A percentile compares a stretch with the other conserved stretches of the same genome.
These are phyloP conservation scores for Colletotrichum sp. DNA, from an alignment of 2,329 filamentous ascomycete genomes.

Conservation along the genomic window DNA sequence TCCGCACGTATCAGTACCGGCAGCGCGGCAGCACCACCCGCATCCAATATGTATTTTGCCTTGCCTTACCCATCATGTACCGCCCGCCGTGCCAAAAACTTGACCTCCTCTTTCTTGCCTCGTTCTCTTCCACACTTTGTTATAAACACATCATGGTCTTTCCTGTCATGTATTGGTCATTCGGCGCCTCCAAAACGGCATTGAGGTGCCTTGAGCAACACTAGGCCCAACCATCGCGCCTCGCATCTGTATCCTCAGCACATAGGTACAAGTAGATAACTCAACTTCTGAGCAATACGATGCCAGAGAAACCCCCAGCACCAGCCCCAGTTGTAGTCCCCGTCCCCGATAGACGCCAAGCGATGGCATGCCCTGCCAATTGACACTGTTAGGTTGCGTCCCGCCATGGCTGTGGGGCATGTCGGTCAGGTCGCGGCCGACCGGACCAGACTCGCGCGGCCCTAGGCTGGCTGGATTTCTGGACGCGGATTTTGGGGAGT, in stretches of 20 bases:
- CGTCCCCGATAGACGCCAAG: background rate
- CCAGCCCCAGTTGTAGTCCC: background rate
- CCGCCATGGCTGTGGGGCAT: constrained; percentile 8
- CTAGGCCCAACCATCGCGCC: background rate
- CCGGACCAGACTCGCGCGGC: background rate
- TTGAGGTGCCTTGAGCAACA: background rate
- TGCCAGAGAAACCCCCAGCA: background rate
- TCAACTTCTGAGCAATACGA: background rate
- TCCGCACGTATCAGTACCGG: background rate
- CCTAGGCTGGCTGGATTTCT: constrained; percentile 2
- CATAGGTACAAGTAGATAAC: background rate
- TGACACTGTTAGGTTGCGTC: constrained; percentile 11
- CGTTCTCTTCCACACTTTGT: background rate
- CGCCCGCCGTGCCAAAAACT: background rate
- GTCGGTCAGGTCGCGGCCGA: constrained; percentile 18
- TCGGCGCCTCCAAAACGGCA: background rate
- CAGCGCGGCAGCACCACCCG: background rate
- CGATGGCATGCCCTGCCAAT: constrained; percentile 1
- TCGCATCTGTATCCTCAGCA: background rate
- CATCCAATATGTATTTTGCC: background rate
- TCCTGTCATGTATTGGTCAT: background rate
- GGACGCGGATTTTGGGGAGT: background rate
- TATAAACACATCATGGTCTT: background rate
- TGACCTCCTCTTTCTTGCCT: background rate
- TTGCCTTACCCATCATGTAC: background rate